Evolutionary conservation across 1,284 basidiomycete species (phyloP), one percentile per base, ranked within the genome.

Genomic region (Malassezia pachydermatis): DNA sequence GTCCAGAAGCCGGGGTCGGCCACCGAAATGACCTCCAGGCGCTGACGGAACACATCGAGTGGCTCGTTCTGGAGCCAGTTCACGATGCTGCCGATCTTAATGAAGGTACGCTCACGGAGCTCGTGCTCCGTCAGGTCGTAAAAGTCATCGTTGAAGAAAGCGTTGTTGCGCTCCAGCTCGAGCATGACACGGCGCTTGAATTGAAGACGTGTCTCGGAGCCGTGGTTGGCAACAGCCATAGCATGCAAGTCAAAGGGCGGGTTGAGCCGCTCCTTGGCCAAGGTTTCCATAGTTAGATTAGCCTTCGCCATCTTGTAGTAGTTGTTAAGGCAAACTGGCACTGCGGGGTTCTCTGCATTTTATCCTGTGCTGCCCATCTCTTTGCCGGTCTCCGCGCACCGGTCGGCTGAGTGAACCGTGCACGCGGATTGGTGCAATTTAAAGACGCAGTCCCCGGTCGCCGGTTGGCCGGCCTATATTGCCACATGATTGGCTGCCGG

Each of bases 1-100:
- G 77, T 78, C 77, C 76, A 78, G 63, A 78, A 79, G 4, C 72
- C 74, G 0, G 78, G 78, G 58, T 79, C 78, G 40, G 60, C 62
- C 17, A 72, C 48, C 2, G 64, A 61, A 55, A 75, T 71, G 56
- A 78, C 71, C 65, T 76, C 74, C 74, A 79, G 76, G 34, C 78
- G 74, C 52, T 76, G 73, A 17, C 68, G 69, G 62, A 79, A 79
- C 29, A 73, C 59, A 28, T 67, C 65, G 37, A 70, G 57, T 13
- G 52, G 54, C 59, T 71, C 68, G 50, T 50, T 62, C 38, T 59
- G 60, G 37, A 71, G 62, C 47, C 60, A 63, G 56, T 67, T 61
- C 23, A 68, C 63, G 25, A 71, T 62, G 27, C 54, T 39, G 17
- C 46, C 47, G 29, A 60, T 59, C 45, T 60, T 60, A 25, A 41